Base-by-base conservation (phyloP, 2,329 filamentous ascomycete genomes). In the Microdochium bolleyi region DNA sequence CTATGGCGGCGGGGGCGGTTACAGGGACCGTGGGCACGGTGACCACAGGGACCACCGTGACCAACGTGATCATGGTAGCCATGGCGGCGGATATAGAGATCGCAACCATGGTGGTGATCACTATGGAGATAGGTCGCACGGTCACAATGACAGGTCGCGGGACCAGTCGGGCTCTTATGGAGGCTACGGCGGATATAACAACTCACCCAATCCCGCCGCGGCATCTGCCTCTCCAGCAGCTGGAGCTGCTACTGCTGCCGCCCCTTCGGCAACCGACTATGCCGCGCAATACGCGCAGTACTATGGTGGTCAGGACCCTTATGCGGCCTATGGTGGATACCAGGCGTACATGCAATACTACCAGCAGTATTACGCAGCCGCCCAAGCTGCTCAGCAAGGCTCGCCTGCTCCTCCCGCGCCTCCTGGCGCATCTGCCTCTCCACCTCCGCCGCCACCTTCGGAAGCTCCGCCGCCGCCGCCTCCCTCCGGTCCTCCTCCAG, bases 241-340 rank as follows among this genome's bases (percentile, higher is more conserved):
- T 19, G 41, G 41, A 19, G 41, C 19, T 46, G 41, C 41, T 19
- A 19, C 19, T 46, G 41, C 41, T 19, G 41, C 41, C 13, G 19
- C 41, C 41, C 13, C n/a, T 4, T 46, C 41, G 14, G 69, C 78
- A 24, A 64, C 68, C 41, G 64, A 95, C 61, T 94, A 94, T 67
- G 83, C 83, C 51, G 83, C 87, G 19, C 88, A 92, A 64, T 95
- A 95, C 67, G 86, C 88, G 2, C 87, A 91, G 66, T 94, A 95
- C 68, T 92, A 92, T 56, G 78, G 77, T 57, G 76, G 77, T 52
- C 75, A 80, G 57, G 90, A 96, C 63, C 92, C 92, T 0, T 96
- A 96, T 67, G 90, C 90, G 44, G 84, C 88, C 9, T 96, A 94
- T 61, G 92, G 92, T 56, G 92, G 92, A 52, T 96, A 94, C 69